These are phyloP conservation scores for Periconia digitata DNA, from an alignment of 2,329 filamentous ascomycete species.

Conservation along the genomic window DNA sequence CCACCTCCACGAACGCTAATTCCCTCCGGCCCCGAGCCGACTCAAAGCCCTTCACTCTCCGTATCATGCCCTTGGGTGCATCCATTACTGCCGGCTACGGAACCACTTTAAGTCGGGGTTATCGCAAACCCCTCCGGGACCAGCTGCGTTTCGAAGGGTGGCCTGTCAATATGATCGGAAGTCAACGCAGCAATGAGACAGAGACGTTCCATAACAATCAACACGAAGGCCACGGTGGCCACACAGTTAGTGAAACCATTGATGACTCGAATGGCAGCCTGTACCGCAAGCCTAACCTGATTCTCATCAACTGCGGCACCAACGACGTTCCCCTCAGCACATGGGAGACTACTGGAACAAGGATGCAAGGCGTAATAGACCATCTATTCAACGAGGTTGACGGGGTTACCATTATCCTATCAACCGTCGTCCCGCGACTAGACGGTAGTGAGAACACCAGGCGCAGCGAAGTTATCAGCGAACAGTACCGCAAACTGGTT, in stretches of 20 bases:
- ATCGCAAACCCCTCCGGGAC: slow-evolving; percentile 5
- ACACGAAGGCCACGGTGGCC: no score
- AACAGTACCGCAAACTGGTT: slow-evolving; percentile 7
- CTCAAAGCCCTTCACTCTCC: slow-evolving; percentile 1
- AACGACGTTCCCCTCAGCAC: no score
- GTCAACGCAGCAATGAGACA: no score
- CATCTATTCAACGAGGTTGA: not conserved
- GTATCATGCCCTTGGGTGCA: slow-evolving; percentile 7
- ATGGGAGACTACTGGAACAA: slow-evolving; percentile 2
- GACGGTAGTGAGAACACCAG: slow-evolving; percentile 2
- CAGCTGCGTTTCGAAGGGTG: not conserved
- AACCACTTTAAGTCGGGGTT: slow-evolving; percentile 2
- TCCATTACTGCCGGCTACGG: slow-evolving; percentile 5
- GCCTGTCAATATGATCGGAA: slow-evolving; percentile 9
- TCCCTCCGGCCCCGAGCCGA: not conserved
- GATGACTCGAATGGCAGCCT: no score
- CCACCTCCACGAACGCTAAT: no score
- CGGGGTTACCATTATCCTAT: slow-evolving; percentile 13
- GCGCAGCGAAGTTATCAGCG: slow-evolving; percentile 9
- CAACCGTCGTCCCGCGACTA: slow-evolving; percentile 10
- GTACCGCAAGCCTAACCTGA: slow-evolving; percentile 3
- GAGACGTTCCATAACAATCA: no score
- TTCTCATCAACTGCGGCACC: slow-evolving; percentile 15
- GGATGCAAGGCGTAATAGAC: not conserved
- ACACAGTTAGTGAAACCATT: no score